These are phyloP conservation scores for Mortierella claussenii DNA, from an alignment of 192 early-diverging fungal species.

Conservation along the genomic window DNA sequence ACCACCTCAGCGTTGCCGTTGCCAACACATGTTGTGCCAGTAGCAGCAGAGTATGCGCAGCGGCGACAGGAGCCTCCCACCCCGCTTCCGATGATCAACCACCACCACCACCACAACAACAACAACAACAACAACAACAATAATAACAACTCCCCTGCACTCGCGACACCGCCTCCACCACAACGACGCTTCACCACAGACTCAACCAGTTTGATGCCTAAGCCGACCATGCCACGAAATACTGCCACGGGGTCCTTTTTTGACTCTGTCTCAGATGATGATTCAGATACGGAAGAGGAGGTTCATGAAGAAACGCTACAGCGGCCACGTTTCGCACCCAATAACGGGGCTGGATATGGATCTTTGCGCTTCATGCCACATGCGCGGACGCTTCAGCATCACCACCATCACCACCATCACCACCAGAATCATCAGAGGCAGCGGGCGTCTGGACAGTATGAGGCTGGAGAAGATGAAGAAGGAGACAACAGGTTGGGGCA, in stretches of 20 bases:
- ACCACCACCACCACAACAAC: not conserved
- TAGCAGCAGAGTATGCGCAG: no score
- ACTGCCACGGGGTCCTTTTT: conserved; percentile 17
- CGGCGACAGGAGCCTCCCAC: no score
- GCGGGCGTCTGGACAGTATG: no score
- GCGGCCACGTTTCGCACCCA: not conserved
- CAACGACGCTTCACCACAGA: not conserved
- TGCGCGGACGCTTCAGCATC: no score
- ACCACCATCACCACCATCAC: not conserved
- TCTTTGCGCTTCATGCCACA: no score
- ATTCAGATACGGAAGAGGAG: conserved; percentile 23
- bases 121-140: not conserved
- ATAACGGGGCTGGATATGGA: no score
- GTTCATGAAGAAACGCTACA: not conserved
- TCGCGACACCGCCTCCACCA: not conserved
- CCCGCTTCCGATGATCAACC: no score
- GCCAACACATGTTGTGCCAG: no score
- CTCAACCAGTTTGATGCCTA: not conserved
- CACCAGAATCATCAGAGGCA: not conserved
- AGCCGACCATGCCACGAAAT: no score
- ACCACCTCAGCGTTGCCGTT: not conserved
- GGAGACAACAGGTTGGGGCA: not conserved
- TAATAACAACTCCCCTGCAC: not conserved
- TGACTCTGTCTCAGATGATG: conserved; percentile 37
- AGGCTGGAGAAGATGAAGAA: not conserved